Percentiles rank a stretch among this genome's conserved stretches.
Conservation (phyloP, 176 grass and related monocot species). For the Zizania latifolia region DNA sequence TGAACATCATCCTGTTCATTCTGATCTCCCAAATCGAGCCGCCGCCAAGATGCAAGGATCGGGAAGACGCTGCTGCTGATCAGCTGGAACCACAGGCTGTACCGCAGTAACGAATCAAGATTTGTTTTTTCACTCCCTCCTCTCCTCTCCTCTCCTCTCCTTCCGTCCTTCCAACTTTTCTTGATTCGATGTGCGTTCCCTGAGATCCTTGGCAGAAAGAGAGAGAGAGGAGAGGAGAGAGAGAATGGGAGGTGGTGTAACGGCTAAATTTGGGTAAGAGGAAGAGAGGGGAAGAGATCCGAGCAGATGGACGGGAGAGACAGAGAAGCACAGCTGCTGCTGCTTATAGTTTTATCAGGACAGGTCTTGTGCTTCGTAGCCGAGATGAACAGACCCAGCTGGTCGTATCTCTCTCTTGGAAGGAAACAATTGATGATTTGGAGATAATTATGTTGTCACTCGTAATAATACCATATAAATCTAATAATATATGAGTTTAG, state of each 20-base stretch:
- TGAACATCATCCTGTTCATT: conserved; percentile 32
- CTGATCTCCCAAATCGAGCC: conserved; percentile 7
- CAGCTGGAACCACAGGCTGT: conserved; percentile 2
- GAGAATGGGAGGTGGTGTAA: conserved; percentile 30
- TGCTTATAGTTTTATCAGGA: background rate
- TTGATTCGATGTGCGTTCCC: background rate
- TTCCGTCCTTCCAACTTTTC: background rate
- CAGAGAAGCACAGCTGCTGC: background rate
- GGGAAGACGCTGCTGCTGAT: background rate
- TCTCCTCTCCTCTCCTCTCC: conserved; percentile 14
- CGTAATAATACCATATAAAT: no score
- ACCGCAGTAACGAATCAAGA: background rate
- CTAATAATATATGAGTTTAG: no score
- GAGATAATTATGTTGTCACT: no score
- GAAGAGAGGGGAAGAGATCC: background rate
- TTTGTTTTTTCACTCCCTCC: background rate
- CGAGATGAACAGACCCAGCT: background rate
- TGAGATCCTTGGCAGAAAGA: background rate
- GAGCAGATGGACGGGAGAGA: background rate
- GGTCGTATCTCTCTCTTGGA: background rate
- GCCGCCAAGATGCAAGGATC: background rate
- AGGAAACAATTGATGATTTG: no score
- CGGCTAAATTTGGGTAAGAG: conserved; percentile 49
- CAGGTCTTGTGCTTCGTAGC: background rate
- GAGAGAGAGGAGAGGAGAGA: background rate